Evolutionary conservation across 306 rosid genomes (phyloP), one percentile per base, ranked within the genome.

Genomic region (Amphicarpaea edgeworthii): DNA sequence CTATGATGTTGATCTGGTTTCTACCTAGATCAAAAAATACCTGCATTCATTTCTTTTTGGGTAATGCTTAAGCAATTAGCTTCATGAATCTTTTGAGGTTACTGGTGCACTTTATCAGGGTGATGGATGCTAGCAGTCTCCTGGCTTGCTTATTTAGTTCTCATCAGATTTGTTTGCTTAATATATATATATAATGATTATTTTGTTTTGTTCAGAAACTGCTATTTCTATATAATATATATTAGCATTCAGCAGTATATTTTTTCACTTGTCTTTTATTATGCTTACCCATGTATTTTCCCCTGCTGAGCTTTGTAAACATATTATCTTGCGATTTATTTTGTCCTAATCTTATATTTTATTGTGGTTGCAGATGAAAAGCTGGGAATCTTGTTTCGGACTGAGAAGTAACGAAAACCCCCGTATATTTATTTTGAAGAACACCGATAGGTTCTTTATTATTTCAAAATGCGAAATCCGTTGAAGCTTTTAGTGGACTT

Each of bases 331-430:
- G n/a, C 60, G 50, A 47, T 74, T 72, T 64, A 46, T 81, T 77
- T 54, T 19, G 3, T 24, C 51, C 85, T 85, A 58, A 85, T 72
- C 7, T 46, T 65, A 26, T 37, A 54, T 58, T 58, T 69, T 72
- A 40, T 74, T 73, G 17, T 72, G 62, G 62, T 81, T 86, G 87
- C 91, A 90, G 93, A 80, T 84, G 76, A 50, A 73, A 64, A 71
- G 53, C 80, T 73, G 58, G 60, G 55, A 79, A 59, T 34, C 47
- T 53, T 68, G 58, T 53, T 66, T 10, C 21, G 70, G 78, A 60
- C 57, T 37, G 20, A 24, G 58, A 59, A 74, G 71, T 23, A n/a
- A 42, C 42, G 66, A 10, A 21, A 64, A 65, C 58, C 34, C 64
- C 63, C 19, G 0, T 55, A 55, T 55, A 55, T 23, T 12, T 59